Percentiles rank a stretch among this genome's conserved stretches.
Conservation (phyloP, 306 rosid species). For the Cucurbita maxima region DNA sequence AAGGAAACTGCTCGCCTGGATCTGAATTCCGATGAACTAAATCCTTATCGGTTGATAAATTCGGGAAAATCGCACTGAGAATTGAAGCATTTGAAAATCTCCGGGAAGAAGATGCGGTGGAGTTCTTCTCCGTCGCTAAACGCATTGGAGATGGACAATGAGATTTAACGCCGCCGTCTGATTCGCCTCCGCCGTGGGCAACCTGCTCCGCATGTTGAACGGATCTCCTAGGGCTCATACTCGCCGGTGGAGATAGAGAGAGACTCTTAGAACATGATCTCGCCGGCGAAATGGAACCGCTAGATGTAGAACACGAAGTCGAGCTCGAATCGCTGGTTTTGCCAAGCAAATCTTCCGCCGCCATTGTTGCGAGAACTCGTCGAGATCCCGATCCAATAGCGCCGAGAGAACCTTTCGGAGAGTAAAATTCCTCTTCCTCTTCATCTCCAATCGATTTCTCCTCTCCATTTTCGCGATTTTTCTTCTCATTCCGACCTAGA, state of each 20-base stretch:
- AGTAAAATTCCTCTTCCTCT: slow-evolving; percentile 73
- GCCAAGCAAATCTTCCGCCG: slow-evolving; percentile 5
- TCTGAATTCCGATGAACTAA: slow-evolving; percentile 1
- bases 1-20: slow-evolving; percentile 12
- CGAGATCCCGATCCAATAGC: slow-evolving; percentile 62
- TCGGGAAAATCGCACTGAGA: slow-evolving; percentile 13
- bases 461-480: slow-evolving; percentile 7
- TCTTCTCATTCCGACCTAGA: slow-evolving; percentile 8
- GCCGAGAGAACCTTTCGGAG: slow-evolving; percentile 64
- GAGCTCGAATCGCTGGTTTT: slow-evolving; percentile 34
- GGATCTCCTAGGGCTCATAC: slow-evolving; percentile 19
- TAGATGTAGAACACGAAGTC: slow-evolving; percentile 35
- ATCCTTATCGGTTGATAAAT: slow-evolving; percentile 8
- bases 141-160: slow-evolving; percentile 2
- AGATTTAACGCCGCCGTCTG: not conserved
- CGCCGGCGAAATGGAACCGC: slow-evolving; percentile 47
- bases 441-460: slow-evolving; percentile 22
- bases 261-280: slow-evolving; percentile 40
- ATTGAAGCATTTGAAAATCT: not conserved
- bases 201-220: not conserved
- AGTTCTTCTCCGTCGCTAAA: slow-evolving; percentile 10
- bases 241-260: slow-evolving; percentile 26
- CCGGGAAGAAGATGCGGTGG: slow-evolving; percentile 9
- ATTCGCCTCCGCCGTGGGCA: not conserved
- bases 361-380: slow-evolving; percentile 24